Evolutionary conservation across 306 rosid genomes (phyloP).

Genomic region (Begonia peltatifolia): DNA sequence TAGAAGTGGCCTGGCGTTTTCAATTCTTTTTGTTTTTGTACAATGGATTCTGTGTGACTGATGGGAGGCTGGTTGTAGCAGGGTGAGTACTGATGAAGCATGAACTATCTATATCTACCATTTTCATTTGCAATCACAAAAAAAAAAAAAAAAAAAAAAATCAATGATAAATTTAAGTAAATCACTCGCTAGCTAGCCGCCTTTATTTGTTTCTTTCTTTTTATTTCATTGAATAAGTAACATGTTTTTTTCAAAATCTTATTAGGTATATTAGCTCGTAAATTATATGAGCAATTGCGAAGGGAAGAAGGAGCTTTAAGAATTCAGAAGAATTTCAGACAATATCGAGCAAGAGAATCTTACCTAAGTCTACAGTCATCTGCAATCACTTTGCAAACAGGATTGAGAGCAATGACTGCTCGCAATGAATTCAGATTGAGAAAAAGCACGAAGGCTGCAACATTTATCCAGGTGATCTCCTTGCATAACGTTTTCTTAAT

Average conservation of each 20-base stretch:
- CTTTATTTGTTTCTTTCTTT: no score
- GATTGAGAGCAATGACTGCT: slow-evolving; percentile 95
- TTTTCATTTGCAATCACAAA: no score
- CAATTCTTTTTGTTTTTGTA: no score
- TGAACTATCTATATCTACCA: no score
- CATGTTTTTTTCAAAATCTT: background rate
- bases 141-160: no score
- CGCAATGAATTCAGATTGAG: slow-evolving; percentile 94
- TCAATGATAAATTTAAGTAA: no score
- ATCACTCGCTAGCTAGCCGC: no score
- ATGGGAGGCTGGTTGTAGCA: no score
- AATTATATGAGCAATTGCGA: slow-evolving; percentile 63
- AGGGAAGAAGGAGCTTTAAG: slow-evolving; percentile 87
- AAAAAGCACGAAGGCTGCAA: slow-evolving; percentile 91
- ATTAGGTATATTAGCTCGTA: slow-evolving; percentile 70
- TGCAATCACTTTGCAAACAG: slow-evolving; percentile 76
- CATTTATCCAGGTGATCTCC: slow-evolving; percentile 54
- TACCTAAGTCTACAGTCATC: slow-evolving; percentile 36
- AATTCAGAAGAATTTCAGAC: slow-evolving; percentile 69
- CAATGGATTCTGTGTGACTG: no score
- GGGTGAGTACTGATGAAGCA: no score
- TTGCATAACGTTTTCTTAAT: background rate
- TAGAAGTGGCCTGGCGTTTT: no score
- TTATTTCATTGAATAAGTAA: no score
- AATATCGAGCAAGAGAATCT: slow-evolving; percentile 46